Percentiles rank a stretch among this genome's conserved stretches.
phyloP scores from a whole-genome alignment of 2,329 filamentous ascomycete genomes.

The Ceratocystis cacaofunesta region DNA sequence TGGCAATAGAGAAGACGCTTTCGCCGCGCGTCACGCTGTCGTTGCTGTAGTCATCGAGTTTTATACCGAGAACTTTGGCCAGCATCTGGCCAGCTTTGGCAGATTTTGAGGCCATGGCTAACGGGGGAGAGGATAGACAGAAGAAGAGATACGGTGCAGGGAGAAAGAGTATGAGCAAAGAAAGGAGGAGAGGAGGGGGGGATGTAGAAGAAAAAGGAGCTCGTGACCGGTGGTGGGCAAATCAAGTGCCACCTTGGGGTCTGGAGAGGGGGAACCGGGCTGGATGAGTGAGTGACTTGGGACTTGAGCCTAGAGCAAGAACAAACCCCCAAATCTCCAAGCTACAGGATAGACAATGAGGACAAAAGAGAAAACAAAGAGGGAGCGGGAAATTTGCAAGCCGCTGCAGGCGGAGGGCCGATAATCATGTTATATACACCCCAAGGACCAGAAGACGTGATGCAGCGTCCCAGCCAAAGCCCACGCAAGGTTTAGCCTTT shows the following conservation, averaged over 20 bases:
- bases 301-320: not conserved
- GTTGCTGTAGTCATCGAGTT: slow-evolving; percentile 43
- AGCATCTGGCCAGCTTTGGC: slow-evolving; percentile 55
- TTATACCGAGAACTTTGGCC: slow-evolving; percentile 71
- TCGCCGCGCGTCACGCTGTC: slow-evolving; percentile 62
- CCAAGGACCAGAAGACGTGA: not conserved
- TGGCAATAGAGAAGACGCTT: slow-evolving; percentile 60
- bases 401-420: not conserved
- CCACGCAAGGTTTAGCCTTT: not conserved
- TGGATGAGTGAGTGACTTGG: not conserved
- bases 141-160: not conserved
- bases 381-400: not conserved
- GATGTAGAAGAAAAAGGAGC: not conserved
- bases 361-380: not conserved
- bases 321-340: not conserved
- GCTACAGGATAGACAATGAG: not conserved
- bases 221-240: not conserved
- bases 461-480: not conserved
- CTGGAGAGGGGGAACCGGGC: not conserved
- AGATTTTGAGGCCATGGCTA: slow-evolving; percentile 26
- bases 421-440: not conserved
- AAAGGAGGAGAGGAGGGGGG: not conserved
- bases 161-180: not conserved
- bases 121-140: not conserved
- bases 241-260: not conserved